Conservation (phyloP, 768 basidiomycete genomes). For the Tricholomella constricta region DNA sequence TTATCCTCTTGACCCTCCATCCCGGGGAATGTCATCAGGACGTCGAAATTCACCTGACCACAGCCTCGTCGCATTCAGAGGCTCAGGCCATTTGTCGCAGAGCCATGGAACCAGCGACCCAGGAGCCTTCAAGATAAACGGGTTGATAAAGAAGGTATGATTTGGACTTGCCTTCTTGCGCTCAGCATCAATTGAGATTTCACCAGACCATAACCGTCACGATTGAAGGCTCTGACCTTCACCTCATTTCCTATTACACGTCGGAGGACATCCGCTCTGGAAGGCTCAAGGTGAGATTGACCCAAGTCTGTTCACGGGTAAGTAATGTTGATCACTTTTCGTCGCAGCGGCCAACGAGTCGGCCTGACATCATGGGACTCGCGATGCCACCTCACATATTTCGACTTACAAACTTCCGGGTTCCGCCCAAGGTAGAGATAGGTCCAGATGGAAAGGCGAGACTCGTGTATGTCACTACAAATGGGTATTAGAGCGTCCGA, state of each 20-base stretch:
- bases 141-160: constrained; percentile 79
- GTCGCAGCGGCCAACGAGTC: constrained; percentile 60
- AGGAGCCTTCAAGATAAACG: constrained; percentile 67
- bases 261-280: constrained; percentile 76
- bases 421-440: constrained; percentile 78
- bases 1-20: constrained; percentile 51
- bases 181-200: constrained; percentile 2
- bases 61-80: constrained; percentile 32
- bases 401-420: constrained; percentile 77
- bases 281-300: constrained; percentile 49
- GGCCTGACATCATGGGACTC: constrained; percentile 71
- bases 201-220: constrained; percentile 82
- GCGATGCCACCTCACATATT: constrained; percentile 79
- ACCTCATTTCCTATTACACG: constrained; percentile 84
- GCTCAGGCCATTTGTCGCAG: constrained; percentile 31
- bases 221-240: constrained; percentile 77
- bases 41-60: constrained; percentile 46
- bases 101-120: constrained; percentile 42
- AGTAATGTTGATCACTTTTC: constrained; percentile 5
- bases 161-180: background rate
- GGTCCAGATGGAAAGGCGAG: constrained; percentile 68
- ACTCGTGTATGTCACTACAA: constrained; percentile 53
- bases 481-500: background rate
- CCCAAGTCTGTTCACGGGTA: background rate
- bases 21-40: constrained; percentile 34